These are phyloP conservation scores for Aphanocladium album DNA, from an alignment of 2,329 filamentous ascomycete genomes.

Conservation along the genomic window DNA sequence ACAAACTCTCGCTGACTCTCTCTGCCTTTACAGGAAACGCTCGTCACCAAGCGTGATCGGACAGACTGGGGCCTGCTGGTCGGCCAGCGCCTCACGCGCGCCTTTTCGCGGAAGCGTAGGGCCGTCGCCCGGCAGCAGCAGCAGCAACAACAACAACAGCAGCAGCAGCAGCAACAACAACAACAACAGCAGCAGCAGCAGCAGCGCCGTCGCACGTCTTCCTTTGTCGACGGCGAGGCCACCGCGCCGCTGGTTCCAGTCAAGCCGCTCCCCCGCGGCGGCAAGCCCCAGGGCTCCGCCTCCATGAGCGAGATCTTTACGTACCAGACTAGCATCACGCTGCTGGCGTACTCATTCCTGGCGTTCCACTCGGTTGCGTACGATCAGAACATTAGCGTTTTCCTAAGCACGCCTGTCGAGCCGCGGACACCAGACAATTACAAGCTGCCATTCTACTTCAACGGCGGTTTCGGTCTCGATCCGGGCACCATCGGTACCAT, in stretches of 20 bases:
- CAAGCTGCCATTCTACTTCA: conserved; percentile 72
- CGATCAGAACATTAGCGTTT: conserved; percentile 84
- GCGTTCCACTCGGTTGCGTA: conserved; percentile 79
- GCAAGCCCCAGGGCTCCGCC: conserved; percentile 18
- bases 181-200: background rate
- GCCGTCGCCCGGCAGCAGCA: conserved; percentile 26
- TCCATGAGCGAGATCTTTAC: conserved; percentile 64
- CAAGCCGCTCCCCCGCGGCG: conserved; percentile 20
- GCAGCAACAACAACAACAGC: background rate
- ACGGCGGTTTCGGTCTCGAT: conserved; percentile 70
- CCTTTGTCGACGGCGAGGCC: conserved; percentile 52
- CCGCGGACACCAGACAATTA: conserved; percentile 54
- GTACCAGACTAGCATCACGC: conserved; percentile 66
- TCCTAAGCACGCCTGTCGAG: conserved; percentile 68
- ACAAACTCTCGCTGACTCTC: background rate
- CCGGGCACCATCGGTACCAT: conserved; percentile 76
- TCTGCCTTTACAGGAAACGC: conserved; percentile 62
- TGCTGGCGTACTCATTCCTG: conserved; percentile 73
- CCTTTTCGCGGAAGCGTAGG: conserved; percentile 26
- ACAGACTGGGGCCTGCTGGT: conserved; percentile 72
- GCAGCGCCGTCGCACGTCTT: conserved; percentile 20
- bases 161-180: background rate
- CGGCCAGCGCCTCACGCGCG: conserved; percentile 58
- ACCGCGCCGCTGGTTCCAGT: conserved; percentile 49
- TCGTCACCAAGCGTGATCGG: conserved; percentile 62